phyloP scores from a whole-genome alignment of 2,329 filamentous ascomycete genomes.

The Epichloe elymi region DNA sequence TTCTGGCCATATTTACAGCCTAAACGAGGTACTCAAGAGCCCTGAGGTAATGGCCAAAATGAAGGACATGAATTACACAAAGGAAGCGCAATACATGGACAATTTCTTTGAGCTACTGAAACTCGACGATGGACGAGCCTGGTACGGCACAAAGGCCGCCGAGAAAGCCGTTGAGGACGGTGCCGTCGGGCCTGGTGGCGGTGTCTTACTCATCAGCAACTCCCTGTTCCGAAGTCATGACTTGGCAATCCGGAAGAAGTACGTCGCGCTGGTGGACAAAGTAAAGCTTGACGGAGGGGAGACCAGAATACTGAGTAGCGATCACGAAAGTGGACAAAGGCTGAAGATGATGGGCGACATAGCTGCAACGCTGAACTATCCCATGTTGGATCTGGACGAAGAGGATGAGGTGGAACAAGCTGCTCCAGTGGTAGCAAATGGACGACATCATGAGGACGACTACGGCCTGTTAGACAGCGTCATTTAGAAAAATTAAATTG shows the following conservation, averaged over 20 bases:
- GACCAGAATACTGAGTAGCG: slow-evolving; percentile 75
- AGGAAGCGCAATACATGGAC: slow-evolving; percentile 75
- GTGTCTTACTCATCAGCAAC: slow-evolving; percentile 76
- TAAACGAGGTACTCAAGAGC: slow-evolving; percentile 77
- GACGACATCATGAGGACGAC: slow-evolving; percentile 15
- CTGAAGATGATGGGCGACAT: slow-evolving; percentile 76
- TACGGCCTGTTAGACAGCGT: slow-evolving; percentile 20
- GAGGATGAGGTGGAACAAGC: slow-evolving; percentile 36
- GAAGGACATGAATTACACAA: slow-evolving; percentile 76
- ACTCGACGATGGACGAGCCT: slow-evolving; percentile 74
- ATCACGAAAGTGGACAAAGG: slow-evolving; percentile 84
- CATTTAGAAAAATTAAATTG: slow-evolving; percentile 12
- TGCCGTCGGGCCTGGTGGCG: slow-evolving; percentile 76
- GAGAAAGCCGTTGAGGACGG: slow-evolving; percentile 73
- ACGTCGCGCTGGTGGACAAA: slow-evolving; percentile 75
- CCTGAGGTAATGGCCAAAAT: slow-evolving; percentile 65
- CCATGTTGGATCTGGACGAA: slow-evolving; percentile 68
- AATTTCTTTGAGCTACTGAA: slow-evolving; percentile 66
- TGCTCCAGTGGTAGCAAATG: slow-evolving; percentile 3
- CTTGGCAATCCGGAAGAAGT: slow-evolving; percentile 61
- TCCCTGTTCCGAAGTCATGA: slow-evolving; percentile 75
- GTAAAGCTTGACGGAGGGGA: slow-evolving; percentile 83
- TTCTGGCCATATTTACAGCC: slow-evolving; percentile 72
- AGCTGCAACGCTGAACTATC: slow-evolving; percentile 82
- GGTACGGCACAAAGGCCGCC: slow-evolving; percentile 78